Conservation (phyloP, 2,329 filamentous ascomycete species). For the Teratosphaeria epicoccoides region DNA sequence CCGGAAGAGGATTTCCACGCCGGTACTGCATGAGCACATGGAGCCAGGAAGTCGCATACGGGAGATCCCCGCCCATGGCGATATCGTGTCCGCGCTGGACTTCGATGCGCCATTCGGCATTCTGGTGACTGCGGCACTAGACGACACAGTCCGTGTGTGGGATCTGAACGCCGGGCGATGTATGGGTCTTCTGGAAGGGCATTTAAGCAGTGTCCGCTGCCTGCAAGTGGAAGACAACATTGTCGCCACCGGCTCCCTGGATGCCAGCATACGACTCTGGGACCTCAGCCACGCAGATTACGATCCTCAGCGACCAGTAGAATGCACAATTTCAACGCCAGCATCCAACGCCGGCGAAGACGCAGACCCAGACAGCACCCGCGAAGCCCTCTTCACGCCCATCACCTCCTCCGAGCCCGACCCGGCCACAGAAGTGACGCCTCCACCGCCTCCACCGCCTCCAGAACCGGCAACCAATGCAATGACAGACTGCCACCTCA, state of each 20-base stretch:
- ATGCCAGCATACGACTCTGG: constrained; percentile 91
- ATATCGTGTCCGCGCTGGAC: constrained; percentile 80
- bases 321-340: constrained; percentile 36
- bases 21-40: constrained; percentile 90
- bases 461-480: constrained; percentile 49
- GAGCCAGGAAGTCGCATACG: constrained; percentile 79
- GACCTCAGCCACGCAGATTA: constrained; percentile 84
- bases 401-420: constrained; percentile 10
- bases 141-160: constrained; percentile 93
- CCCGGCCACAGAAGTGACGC: constrained; percentile 4
- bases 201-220: constrained; percentile 84
- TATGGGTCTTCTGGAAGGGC: constrained; percentile 83
- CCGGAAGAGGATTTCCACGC: constrained; percentile 71
- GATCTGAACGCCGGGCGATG: constrained; percentile 88
- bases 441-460: constrained; percentile 40
- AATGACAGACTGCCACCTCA: constrained; percentile 83
- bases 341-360: constrained; percentile 31
- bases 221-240: constrained; percentile 94
- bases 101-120: constrained; percentile 97
- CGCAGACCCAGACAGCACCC: constrained; percentile 43
- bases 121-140: constrained; percentile 81
- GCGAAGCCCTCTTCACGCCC: constrained; percentile 21
- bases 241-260: constrained; percentile 85
- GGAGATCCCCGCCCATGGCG: constrained; percentile 78
- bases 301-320: constrained; percentile 41